phyloP scores from a whole-genome alignment of 805 yeast genomes.

The Spathaspora girioi region DNA sequence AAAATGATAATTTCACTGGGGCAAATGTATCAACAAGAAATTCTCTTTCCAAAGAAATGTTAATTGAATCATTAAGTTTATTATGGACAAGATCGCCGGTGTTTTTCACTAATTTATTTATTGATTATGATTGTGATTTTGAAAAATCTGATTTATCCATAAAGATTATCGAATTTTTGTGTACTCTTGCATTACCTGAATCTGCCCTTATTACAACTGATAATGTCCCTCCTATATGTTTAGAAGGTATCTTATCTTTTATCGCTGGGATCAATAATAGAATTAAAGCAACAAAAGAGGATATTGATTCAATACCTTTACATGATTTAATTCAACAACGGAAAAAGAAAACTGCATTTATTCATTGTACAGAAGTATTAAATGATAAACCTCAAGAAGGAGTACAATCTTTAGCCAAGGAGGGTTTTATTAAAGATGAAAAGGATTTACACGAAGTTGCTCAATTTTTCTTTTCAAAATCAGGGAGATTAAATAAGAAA shows the following conservation, averaged over 20 bases:
- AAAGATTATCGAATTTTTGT: conserved; percentile 63
- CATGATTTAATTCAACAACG: conserved; percentile 41
- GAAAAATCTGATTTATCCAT: conserved; percentile 77
- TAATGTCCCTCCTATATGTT: conserved; percentile 87
- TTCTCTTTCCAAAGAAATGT: conserved; percentile 65
- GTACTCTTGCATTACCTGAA: conserved; percentile 81
- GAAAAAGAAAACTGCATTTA: conserved; percentile 67
- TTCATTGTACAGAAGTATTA: conserved; percentile 69
- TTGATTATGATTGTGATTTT: conserved; percentile 86
- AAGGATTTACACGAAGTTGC: conserved; percentile 64
- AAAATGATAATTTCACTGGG: conserved; percentile 18
- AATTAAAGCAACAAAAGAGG: conserved; percentile 23
- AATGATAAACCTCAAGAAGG: conserved; percentile 81
- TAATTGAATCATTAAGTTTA: conserved; percentile 80
- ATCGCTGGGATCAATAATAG: conserved; percentile 59
- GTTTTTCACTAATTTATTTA: conserved; percentile 72
- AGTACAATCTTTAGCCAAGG: conserved; percentile 55
- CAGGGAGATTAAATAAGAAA: conserved; percentile 82
- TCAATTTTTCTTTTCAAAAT: conserved; percentile 67
- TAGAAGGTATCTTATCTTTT: conserved; percentile 79
- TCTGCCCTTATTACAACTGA: conserved; percentile 76
- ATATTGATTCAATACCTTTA: conserved; percentile 9
- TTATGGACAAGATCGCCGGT: conserved; percentile 78
- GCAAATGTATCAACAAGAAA: conserved; percentile 21
- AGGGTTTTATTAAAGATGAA: conserved; percentile 53